Evolutionary conservation across 345 rosid genomes (phyloP).

Genomic region (Citrus hindsii): DNA sequence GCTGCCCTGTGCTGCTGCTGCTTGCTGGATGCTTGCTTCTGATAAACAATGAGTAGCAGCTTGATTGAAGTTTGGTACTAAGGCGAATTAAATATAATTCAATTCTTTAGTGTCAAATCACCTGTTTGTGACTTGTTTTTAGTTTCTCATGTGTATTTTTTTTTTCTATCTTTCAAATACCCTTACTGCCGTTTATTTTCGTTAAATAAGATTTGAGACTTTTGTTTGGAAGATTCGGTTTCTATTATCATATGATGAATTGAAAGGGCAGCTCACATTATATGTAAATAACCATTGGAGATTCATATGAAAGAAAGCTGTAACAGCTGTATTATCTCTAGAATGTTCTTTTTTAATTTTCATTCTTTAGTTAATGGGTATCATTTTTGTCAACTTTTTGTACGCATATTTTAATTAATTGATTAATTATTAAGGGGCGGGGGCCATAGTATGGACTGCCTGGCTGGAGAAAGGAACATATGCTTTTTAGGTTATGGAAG

Average conservation of each 20-base stretch:
- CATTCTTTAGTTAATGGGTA: no score
- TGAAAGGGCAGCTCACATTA: not conserved
- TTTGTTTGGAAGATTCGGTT: not conserved
- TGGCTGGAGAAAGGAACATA: not conserved
- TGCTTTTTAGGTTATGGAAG: not conserved
- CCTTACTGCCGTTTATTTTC: not conserved
- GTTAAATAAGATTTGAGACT: not conserved
- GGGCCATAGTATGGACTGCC: not conserved
- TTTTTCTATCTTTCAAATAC: no score
- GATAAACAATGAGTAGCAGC: constrained; percentile 18
- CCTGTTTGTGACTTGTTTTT: not conserved
- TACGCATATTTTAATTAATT: not conserved
- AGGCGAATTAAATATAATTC: not conserved
- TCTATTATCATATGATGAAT: not conserved
- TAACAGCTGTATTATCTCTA: not conserved
- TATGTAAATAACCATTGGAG: not conserved
- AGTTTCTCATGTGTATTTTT: not conserved
- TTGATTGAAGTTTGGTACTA: not conserved
- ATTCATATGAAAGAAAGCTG: not conserved
- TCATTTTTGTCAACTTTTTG: not conserved
- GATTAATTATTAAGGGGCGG: not conserved
- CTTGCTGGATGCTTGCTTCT: constrained; percentile 39
- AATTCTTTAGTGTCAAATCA: not conserved
- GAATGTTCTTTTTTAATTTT: not conserved
- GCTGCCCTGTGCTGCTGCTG: constrained; percentile 47